phyloP scores from a whole-genome alignment of 192 early-diverging fungal species.

The Chytriomyces sp. region DNA sequence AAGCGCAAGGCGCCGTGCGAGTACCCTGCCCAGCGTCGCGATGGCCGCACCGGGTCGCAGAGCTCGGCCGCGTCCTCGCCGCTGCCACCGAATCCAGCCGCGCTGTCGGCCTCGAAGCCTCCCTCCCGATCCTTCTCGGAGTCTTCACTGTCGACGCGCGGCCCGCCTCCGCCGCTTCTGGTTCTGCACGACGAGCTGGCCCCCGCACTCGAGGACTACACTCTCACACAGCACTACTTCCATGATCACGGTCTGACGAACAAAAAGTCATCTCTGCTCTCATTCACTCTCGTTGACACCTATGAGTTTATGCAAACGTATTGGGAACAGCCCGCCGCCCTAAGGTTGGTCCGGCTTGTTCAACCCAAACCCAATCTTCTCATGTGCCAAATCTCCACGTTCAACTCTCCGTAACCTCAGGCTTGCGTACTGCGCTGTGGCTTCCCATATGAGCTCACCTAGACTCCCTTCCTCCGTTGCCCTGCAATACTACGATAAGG shows the following conservation, averaged over 20 bases:
- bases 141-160: not conserved
- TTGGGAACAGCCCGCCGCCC: no score
- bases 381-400: not conserved
- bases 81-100: not conserved
- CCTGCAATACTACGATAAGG: not conserved
- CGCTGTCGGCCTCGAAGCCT: not conserved
- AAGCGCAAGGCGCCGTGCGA: not conserved
- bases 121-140: not conserved
- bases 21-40: not conserved
- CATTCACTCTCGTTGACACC: no score
- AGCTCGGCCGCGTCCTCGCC: not conserved
- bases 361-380: not conserved
- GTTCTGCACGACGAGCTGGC: not conserved
- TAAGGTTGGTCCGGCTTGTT: no score
- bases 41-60: not conserved
- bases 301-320: no score
- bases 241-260: no score
- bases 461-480: not conserved
- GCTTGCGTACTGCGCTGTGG: not conserved
- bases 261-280: no score
- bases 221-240: no score
- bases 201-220: no score
- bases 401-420: not conserved
- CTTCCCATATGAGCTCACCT: not conserved
- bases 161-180: not conserved